These are phyloP conservation scores for Leccinum pachyderme DNA, from an alignment of 1,284 basidiomycete genomes.

Conservation along the genomic window DNA sequence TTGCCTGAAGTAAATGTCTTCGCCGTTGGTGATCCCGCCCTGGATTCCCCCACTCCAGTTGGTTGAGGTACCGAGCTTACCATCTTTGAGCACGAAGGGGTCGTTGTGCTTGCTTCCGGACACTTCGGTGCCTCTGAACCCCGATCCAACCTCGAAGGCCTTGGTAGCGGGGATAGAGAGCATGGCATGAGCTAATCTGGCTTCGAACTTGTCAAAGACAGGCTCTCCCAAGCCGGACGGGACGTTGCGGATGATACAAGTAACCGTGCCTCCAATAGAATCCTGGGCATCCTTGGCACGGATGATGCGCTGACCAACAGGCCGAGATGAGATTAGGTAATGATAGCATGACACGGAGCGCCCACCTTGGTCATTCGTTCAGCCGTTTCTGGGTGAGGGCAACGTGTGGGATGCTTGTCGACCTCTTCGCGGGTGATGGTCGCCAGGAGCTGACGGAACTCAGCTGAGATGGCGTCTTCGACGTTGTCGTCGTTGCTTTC, in stretches of 20 bases:
- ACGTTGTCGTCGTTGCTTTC: slow-evolving; percentile 67
- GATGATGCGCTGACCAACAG: slow-evolving; percentile 73
- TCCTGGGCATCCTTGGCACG: slow-evolving; percentile 89
- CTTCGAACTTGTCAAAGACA: slow-evolving; percentile 98
- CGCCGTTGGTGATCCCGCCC: slow-evolving; percentile 97
- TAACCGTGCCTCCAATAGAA: slow-evolving; percentile 96
- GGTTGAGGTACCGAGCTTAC: slow-evolving; percentile 79
- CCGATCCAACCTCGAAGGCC: slow-evolving; percentile 96
- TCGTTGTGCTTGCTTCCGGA: slow-evolving; percentile 96
- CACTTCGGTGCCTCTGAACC: slow-evolving; percentile 94
- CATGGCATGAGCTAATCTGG: slow-evolving; percentile 96
- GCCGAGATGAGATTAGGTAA: slow-evolving; percentile 10
- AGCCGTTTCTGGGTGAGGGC: slow-evolving; percentile 87
- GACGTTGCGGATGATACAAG: slow-evolving; percentile 90
- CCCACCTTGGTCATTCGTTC: slow-evolving; percentile 86
- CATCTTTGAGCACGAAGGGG: slow-evolving; percentile 74
- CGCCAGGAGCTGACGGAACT: slow-evolving; percentile 80
- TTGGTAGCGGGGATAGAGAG: slow-evolving; percentile 98
- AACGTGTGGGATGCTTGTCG: slow-evolving; percentile 86
- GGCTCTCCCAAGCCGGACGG: slow-evolving; percentile 96
- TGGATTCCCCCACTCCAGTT: slow-evolving; percentile 99
- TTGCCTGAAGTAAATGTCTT: slow-evolving; percentile 96
- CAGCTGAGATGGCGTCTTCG: slow-evolving; percentile 79
- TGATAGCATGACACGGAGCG: slow-evolving; percentile 1
- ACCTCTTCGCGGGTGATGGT: slow-evolving; percentile 86